phyloP scores from a whole-genome alignment of 495 filamentous ascomycete species.

The Aspergillus nidulans region DNA sequence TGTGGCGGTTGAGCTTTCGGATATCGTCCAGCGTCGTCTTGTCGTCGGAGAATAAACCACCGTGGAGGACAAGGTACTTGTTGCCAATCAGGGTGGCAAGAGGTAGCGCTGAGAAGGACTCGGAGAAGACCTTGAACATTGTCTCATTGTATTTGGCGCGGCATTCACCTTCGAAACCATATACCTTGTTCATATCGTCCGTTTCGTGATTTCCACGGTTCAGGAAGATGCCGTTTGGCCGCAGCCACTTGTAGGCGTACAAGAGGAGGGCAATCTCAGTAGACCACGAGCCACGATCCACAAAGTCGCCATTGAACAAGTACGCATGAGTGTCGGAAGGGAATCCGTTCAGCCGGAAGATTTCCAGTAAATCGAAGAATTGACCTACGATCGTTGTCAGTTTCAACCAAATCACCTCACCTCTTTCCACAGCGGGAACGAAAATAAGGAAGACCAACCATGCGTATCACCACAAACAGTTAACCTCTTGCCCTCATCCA shows the following conservation, averaged over 20 bases:
- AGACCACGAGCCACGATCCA: slow-evolving; percentile 96
- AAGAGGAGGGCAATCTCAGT: slow-evolving; percentile 91
- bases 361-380: slow-evolving; percentile 94
- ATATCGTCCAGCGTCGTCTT: slow-evolving; percentile 90
- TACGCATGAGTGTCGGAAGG: slow-evolving; percentile 83
- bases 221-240: slow-evolving; percentile 82
- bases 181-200: slow-evolving; percentile 98
- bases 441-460: slow-evolving; percentile 48
- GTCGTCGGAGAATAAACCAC: slow-evolving; percentile 96
- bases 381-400: slow-evolving; percentile 55
- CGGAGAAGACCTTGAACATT: slow-evolving; percentile 95
- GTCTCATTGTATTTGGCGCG: slow-evolving; percentile 96
- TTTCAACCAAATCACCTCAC: slow-evolving; percentile 5
- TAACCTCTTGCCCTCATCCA: slow-evolving; percentile 68
- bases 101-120: slow-evolving; percentile 93
- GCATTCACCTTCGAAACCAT: slow-evolving; percentile 98
- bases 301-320: slow-evolving; percentile 98
- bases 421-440: neutral
- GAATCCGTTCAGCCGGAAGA: slow-evolving; percentile 86
- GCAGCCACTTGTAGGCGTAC: slow-evolving; percentile 96
- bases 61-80: slow-evolving; percentile 91
- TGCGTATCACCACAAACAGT: slow-evolving; percentile 98
- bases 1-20: slow-evolving; percentile 84
- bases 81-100: slow-evolving; percentile 87
- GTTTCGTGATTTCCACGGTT: slow-evolving; percentile 99